phyloP scores from a whole-genome alignment of 306 rosid species.

The Pyrus pyrifolia region DNA sequence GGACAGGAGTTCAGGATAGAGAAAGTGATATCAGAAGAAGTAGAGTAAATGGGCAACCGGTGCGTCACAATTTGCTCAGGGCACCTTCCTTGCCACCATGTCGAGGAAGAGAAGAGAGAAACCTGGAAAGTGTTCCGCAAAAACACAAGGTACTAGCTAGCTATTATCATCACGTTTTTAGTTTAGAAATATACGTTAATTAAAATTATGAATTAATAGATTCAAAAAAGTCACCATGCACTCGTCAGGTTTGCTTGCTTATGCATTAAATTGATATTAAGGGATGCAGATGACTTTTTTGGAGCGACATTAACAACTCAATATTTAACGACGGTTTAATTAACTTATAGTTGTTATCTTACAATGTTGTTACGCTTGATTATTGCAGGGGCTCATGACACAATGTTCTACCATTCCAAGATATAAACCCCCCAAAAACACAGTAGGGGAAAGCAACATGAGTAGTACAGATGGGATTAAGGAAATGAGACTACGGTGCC shows the following conservation, averaged over 20 bases:
- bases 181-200: no score
- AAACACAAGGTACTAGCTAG: slow-evolving; percentile 4
- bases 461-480: slow-evolving; percentile 28
- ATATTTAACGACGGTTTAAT: background rate
- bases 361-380: background rate
- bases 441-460: slow-evolving; percentile 23
- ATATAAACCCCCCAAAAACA: slow-evolving; percentile 18
- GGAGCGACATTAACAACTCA: background rate
- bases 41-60: background rate
- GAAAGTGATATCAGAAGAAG: slow-evolving; percentile 7
- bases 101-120: slow-evolving; percentile 8
- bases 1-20: slow-evolving; percentile 25
- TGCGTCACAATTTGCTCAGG: slow-evolving; percentile 23
- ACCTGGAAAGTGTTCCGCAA: background rate
- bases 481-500: slow-evolving; percentile 37
- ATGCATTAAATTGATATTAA: background rate
- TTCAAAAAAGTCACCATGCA: background rate
- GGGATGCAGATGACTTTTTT: background rate
- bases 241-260: background rate
- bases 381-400: slow-evolving; percentile 21
- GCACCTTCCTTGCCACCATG: slow-evolving; percentile 38
- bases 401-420: slow-evolving; percentile 51
- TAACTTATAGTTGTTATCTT: background rate
- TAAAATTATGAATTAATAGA: background rate
- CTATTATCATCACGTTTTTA: background rate